A percentile compares a stretch with the other conserved stretches of the same genome.
Evolutionary conservation across 1,284 basidiomycete genomes (phyloP).

Genomic region (Melanopsichium pennsylvanicum): DNA sequence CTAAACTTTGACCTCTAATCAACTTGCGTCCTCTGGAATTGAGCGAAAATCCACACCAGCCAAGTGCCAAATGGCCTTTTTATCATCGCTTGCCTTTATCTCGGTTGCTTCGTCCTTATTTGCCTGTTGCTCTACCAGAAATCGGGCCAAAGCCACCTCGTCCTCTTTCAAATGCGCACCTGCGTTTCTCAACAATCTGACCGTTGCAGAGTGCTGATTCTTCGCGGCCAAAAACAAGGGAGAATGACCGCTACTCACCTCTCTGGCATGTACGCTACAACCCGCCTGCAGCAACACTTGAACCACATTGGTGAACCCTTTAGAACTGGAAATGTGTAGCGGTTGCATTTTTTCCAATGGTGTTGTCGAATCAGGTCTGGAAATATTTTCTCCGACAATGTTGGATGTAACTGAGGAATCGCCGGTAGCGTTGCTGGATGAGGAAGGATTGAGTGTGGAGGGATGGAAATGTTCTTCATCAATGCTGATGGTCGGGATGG

Average conservation of each 20-base stretch:
- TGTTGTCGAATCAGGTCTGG: constrained; percentile 8
- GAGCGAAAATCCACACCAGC: no score
- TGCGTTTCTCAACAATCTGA: constrained; percentile 48
- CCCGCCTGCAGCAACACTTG: constrained; percentile 76
- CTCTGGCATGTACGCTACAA: constrained; percentile 79
- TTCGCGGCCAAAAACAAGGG: constrained; percentile 69
- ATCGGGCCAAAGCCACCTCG: constrained; percentile 42
- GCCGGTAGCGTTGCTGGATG: constrained; percentile 2
- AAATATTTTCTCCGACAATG: background rate
- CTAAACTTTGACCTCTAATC: no score
- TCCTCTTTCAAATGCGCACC: constrained; percentile 62
- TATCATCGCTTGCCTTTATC: background rate
- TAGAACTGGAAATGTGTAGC: constrained; percentile 80
- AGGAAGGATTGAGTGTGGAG: constrained; percentile 20
- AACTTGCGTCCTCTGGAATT: no score
- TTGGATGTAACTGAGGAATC: constrained; percentile 8
- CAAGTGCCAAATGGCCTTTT: constrained; percentile 4
- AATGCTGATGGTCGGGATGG: constrained; percentile 27
- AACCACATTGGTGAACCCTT: constrained; percentile 73
- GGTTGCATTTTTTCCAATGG: constrained; percentile 70
- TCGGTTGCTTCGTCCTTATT: background rate
- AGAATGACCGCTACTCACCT: constrained; percentile 81
- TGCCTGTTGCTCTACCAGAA: constrained; percentile 4
- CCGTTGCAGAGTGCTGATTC: constrained; percentile 47
- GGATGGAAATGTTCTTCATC: constrained; percentile 37